A percentile compares a stretch with the other conserved stretches of the same genome.
Conservation (phyloP, 1,284 basidiomycete species). For the Ceraceosorus guamensis region DNA sequence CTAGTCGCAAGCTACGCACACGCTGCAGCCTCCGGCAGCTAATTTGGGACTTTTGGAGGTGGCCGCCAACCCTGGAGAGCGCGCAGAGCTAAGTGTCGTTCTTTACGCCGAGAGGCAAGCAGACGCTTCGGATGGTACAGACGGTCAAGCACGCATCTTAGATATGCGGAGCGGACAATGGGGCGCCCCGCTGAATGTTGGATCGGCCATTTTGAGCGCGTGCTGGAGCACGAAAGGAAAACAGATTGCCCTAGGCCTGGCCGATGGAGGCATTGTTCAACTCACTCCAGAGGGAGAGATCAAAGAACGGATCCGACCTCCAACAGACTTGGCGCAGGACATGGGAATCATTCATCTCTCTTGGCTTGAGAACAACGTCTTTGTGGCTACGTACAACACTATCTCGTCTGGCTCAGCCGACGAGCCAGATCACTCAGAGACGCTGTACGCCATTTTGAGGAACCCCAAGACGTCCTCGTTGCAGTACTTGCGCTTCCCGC, state of each 20-base stretch:
- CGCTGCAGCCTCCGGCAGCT: background rate
- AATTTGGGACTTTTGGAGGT: background rate
- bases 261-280: slow-evolving; percentile 64
- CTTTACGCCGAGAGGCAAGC: slow-evolving; percentile 43
- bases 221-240: slow-evolving; percentile 83
- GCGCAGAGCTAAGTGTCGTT: slow-evolving; percentile 48
- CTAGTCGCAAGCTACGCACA: background rate
- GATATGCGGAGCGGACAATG: slow-evolving; percentile 26
- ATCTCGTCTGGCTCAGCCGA: slow-evolving; percentile 20
- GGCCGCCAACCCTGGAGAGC: slow-evolving; percentile 49
- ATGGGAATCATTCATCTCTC: slow-evolving; percentile 54
- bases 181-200: slow-evolving; percentile 15
- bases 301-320: slow-evolving; percentile 59
- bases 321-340: slow-evolving; percentile 53
- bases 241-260: slow-evolving; percentile 68
- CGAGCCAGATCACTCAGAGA: slow-evolving; percentile 52
- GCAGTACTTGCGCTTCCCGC: slow-evolving; percentile 53
- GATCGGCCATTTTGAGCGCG: slow-evolving; percentile 51
- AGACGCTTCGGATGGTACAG: slow-evolving; percentile 44
- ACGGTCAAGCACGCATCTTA: slow-evolving; percentile 17
- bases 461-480: slow-evolving; percentile 50
- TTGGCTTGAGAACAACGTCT: slow-evolving; percentile 69
- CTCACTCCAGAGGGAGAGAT: slow-evolving; percentile 59
- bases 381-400: slow-evolving; percentile 61
- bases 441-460: slow-evolving; percentile 60